These are phyloP conservation scores for Talaromyces nanjingensis DNA, from an alignment of 495 filamentous ascomycete genomes.

Conservation along the genomic window DNA sequence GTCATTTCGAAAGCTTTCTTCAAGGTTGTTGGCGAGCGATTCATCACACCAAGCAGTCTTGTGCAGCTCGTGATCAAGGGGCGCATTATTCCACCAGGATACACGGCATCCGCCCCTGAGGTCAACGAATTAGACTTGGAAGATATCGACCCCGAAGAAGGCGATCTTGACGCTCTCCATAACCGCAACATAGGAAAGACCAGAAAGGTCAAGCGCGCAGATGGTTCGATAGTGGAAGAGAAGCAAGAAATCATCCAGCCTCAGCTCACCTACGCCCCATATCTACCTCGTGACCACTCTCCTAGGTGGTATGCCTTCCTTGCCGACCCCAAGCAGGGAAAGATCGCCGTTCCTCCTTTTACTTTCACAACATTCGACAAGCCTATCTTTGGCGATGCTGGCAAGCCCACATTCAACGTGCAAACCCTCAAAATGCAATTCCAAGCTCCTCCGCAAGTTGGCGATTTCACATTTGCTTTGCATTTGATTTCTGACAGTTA, in stretches of 20 bases:
- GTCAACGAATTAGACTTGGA: conserved; percentile 73
- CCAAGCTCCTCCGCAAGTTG: conserved; percentile 86
- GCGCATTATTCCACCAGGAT: conserved; percentile 84
- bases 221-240: conserved; percentile 42
- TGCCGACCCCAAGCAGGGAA: conserved; percentile 85
- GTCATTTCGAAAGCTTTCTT: conserved; percentile 94
- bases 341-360: conserved; percentile 91
- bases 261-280: conserved; percentile 81
- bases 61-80: conserved; percentile 92
- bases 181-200: conserved; percentile 64
- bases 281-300: conserved; percentile 79
- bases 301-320: conserved; percentile 92
- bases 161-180: conserved; percentile 80
- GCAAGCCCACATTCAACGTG: conserved; percentile 81
- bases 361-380: conserved; percentile 87
- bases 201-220: conserved; percentile 47
- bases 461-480: conserved; percentile 88
- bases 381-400: conserved; percentile 63
- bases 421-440: conserved; percentile 97
- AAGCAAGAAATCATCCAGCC: conserved; percentile 60
- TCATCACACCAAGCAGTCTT: conserved; percentile 85
- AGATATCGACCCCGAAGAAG: conserved; percentile 88
- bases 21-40: conserved; percentile 92
- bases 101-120: conserved; percentile 56
- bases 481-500: conserved; percentile 90